These are phyloP conservation scores for Aspergillus tamarii DNA, from an alignment of 2,329 filamentous ascomycete species.

Conservation along the genomic window DNA sequence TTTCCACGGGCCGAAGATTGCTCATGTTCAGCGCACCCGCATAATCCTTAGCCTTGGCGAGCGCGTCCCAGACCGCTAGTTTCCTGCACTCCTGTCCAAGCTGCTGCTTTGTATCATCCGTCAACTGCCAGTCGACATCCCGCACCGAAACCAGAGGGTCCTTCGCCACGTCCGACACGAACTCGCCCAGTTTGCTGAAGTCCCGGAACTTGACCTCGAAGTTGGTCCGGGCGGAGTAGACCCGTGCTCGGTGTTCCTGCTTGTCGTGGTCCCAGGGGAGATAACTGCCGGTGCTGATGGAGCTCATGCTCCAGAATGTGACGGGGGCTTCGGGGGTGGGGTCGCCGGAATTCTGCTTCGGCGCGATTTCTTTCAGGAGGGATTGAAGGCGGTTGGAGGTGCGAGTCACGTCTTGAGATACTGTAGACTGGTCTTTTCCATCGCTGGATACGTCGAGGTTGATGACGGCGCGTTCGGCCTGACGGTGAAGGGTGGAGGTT, in stretches of 20 bases:
- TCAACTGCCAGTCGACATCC: conserved; percentile 3
- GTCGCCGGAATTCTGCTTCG: background rate
- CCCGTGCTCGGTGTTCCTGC: background rate
- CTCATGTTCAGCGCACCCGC: background rate
- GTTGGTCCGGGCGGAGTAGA: conserved; percentile 4
- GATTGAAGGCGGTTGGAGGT: conserved; percentile 1
- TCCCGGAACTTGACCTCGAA: conserved; percentile 5
- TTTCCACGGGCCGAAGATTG: background rate
- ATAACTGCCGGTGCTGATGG: conserved; percentile 4
- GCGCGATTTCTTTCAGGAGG: background rate
- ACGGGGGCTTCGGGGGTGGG: background rate
- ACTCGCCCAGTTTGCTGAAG: conserved; percentile 5
- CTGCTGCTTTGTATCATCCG: background rate
- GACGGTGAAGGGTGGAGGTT: conserved; percentile 1
- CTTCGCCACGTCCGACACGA: background rate
- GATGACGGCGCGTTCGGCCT: conserved; percentile 1
- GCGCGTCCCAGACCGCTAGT: background rate
- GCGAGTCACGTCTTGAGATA: background rate
- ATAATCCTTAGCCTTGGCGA: conserved; percentile 4
- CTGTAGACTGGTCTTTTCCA: background rate
- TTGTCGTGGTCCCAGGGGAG: conserved; percentile 3
- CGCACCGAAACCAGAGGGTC: background rate
- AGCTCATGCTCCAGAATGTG: conserved; percentile 3
- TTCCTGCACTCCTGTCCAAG: background rate
- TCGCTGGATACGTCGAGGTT: background rate